Percentiles rank a stretch among this genome's conserved stretches.
Evolutionary conservation across 2,329 filamentous ascomycete genomes (phyloP).

Genomic region (Trichophyton schoenleinii): DNA sequence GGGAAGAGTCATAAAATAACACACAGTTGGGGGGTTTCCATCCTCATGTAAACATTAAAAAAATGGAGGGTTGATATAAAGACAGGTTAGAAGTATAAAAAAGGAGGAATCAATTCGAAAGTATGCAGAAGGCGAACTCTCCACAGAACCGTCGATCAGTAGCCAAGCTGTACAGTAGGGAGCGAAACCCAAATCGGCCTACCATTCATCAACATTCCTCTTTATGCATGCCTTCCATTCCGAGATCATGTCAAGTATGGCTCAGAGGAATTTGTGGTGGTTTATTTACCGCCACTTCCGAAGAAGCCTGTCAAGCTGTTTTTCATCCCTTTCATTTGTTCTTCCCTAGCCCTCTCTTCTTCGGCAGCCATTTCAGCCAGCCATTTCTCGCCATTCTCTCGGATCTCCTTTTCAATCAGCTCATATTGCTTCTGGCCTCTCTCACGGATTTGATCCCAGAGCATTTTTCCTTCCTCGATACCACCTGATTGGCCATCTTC

Average conservation of each 20-base stretch:
- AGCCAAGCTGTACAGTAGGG: not conserved
- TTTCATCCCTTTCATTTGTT: slow-evolving; percentile 89
- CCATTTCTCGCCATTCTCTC: slow-evolving; percentile 89
- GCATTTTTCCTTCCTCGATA: slow-evolving; percentile 86
- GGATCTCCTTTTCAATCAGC: slow-evolving; percentile 76
- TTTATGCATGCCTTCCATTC: slow-evolving; percentile 4
- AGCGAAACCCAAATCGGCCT: not conserved
- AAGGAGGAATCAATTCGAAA: not conserved
- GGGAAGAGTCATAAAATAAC: not conserved
- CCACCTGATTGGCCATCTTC: slow-evolving; percentile 59
- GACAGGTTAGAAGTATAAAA: not conserved
- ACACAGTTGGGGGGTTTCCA: not conserved
- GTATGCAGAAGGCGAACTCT: not conserved
- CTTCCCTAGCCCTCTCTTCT: slow-evolving; percentile 79
- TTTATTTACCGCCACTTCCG: slow-evolving; percentile 19
- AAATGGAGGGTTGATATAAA: not conserved
- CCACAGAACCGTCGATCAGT: not conserved
- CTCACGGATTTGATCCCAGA: slow-evolving; percentile 88
- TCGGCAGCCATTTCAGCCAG: slow-evolving; percentile 82
- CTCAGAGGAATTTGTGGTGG: not conserved
- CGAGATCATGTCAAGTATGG: not conserved
- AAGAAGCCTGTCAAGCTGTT: slow-evolving; percentile 53
- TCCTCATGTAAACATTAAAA: not conserved
- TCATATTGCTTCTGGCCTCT: slow-evolving; percentile 84
- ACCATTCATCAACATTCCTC: not conserved